Evolutionary conservation across 768 basidiomycete species (phyloP).

Genomic region (Cyclocybe aegerita): DNA sequence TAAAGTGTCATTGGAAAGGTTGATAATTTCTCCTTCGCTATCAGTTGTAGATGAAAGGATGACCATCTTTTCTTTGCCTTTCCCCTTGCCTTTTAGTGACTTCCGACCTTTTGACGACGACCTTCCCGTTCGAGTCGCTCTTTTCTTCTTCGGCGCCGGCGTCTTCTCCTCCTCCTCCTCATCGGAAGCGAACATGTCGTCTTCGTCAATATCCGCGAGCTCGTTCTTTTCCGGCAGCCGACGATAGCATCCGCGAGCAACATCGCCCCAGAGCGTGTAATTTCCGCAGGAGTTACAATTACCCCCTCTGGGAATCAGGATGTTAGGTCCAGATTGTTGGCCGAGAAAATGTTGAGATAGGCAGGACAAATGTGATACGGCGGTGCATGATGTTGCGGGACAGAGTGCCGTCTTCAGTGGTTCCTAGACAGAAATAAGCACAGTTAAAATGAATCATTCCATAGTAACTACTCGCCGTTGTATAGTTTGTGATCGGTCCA

Average conservation of each 20-base stretch:
- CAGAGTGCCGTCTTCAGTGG: slow-evolving; percentile 54
- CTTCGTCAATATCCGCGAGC: slow-evolving; percentile 28
- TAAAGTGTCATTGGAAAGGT: slow-evolving; percentile 23
- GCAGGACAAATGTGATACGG: slow-evolving; percentile 59
- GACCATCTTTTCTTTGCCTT: background rate
- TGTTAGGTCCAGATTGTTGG: slow-evolving; percentile 15
- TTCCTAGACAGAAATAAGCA: slow-evolving; percentile 34
- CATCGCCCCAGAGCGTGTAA: slow-evolving; percentile 70
- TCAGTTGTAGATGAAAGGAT: slow-evolving; percentile 5
- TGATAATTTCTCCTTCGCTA: slow-evolving; percentile 28
- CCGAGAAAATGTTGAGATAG: slow-evolving; percentile 36
- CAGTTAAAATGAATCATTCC: background rate
- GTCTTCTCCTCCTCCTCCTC: slow-evolving; percentile 18
- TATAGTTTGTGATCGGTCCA: slow-evolving; percentile 36
- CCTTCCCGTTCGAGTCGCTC: slow-evolving; percentile 6
- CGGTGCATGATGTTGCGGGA: slow-evolving; percentile 44
- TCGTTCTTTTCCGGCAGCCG: slow-evolving; percentile 28
- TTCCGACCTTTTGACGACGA: slow-evolving; percentile 1
- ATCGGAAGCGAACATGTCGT: slow-evolving; percentile 33
- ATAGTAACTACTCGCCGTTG: slow-evolving; percentile 33
- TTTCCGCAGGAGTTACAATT: slow-evolving; percentile 48
- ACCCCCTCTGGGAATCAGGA: slow-evolving; percentile 64
- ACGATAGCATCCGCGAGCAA: slow-evolving; percentile 62
- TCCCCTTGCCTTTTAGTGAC: slow-evolving; percentile 7
- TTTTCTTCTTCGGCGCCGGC: slow-evolving; percentile 8